Evolutionary conservation across 108 stramenopile species (phyloP).

Genomic region (Pseudonitzschia pungens): DNA sequence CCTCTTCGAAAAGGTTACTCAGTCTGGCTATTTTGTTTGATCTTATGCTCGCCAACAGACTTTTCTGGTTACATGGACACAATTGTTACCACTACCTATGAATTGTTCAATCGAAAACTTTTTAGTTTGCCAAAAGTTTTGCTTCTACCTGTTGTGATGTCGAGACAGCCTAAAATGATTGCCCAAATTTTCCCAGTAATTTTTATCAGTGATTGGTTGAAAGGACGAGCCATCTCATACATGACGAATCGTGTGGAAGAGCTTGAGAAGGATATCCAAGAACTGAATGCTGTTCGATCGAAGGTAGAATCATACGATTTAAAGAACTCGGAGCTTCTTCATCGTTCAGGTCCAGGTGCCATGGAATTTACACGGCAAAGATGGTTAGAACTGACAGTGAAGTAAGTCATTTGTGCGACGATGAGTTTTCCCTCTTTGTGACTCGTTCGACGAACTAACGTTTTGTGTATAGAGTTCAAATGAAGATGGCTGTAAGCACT

Average conservation of each 20-base stretch:
- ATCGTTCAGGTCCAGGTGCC: slow-evolving; percentile 60
- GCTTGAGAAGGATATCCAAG: slow-evolving; percentile 69
- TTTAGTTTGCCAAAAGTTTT: slow-evolving; percentile 82
- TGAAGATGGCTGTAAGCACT: slow-evolving; percentile 55
- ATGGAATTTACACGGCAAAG: slow-evolving; percentile 66
- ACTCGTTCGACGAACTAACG: neutral
- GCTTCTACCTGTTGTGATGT: slow-evolving; percentile 75
- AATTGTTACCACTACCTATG: slow-evolving; percentile 65
- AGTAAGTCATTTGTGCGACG: neutral
- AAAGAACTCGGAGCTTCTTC: slow-evolving; percentile 85
- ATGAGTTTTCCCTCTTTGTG: neutral
- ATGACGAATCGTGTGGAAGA: slow-evolving; percentile 72
- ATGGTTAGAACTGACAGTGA: slow-evolving; percentile 77
- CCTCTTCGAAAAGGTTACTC: neutral
- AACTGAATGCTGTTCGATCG: slow-evolving; percentile 49
- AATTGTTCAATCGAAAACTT: slow-evolving; percentile 85
- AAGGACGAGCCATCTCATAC: slow-evolving; percentile 62
- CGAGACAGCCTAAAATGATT: slow-evolving; percentile 68
- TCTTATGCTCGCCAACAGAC: slow-evolving; percentile 17
- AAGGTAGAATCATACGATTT: slow-evolving; percentile 89
- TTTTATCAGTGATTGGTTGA: slow-evolving; percentile 70
- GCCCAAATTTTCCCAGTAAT: slow-evolving; percentile 82
- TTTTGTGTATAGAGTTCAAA: slow-evolving; percentile 46
- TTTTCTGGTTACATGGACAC: slow-evolving; percentile 74
- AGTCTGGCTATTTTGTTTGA: neutral